Evolutionary conservation across 1,284 basidiomycete species (phyloP).

Genomic region (Sphagnurus paluster): DNA sequence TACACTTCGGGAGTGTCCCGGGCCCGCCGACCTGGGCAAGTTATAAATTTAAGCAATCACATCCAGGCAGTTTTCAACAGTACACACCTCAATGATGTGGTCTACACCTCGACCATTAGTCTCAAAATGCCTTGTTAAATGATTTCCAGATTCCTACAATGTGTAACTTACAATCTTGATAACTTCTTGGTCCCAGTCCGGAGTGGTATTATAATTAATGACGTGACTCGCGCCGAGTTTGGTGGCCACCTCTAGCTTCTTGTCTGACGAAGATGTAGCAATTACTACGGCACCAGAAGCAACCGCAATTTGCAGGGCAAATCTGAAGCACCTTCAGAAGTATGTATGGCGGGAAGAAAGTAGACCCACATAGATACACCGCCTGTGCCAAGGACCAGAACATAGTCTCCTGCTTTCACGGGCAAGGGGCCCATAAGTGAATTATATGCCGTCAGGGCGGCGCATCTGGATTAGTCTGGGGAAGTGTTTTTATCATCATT

Average conservation of each 20-base stretch:
- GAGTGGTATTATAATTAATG: conserved; percentile 59
- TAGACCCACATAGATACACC: conserved; percentile 52
- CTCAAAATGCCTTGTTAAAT: conserved; percentile 15
- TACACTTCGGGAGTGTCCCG: conserved; percentile 47
- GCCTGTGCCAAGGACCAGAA: conserved; percentile 58
- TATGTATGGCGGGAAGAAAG: background rate
- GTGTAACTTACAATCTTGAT: conserved; percentile 35
- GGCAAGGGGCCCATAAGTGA: conserved; percentile 42
- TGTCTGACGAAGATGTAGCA: conserved; percentile 59
- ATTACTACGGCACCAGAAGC: conserved; percentile 60
- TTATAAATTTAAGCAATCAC: background rate
- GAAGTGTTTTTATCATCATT: background rate
- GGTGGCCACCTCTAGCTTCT: conserved; percentile 50
- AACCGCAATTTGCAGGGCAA: conserved; percentile 54
- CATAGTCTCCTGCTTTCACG: conserved; percentile 46
- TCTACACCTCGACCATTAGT: conserved; percentile 57
- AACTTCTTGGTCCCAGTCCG: conserved; percentile 57
- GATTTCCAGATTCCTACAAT: background rate
- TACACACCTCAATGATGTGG: conserved; percentile 52
- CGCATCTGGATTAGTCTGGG: conserved; percentile 34
- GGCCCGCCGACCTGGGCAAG: conserved; percentile 45
- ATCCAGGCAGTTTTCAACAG: background rate
- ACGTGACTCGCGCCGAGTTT: conserved; percentile 49
- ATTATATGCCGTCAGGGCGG: conserved; percentile 53
- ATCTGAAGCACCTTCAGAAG: conserved; percentile 27